These are phyloP conservation scores for Chytridium lagenaria DNA, from an alignment of 371 early-diverging fungal species.

Conservation along the genomic window DNA sequence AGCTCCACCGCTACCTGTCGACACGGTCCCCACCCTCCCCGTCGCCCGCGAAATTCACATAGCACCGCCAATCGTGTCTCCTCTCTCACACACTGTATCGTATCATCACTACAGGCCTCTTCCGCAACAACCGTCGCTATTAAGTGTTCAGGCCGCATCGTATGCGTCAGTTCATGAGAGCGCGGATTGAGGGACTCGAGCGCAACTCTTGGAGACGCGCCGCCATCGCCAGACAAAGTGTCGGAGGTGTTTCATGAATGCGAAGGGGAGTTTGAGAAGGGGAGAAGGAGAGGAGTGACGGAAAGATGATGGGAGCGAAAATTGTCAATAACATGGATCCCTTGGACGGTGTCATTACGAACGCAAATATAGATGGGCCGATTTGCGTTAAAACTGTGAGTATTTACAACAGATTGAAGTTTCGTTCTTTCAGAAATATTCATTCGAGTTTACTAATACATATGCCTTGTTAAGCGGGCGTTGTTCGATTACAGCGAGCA, in stretches of 20 bases:
- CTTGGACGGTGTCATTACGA: background rate
- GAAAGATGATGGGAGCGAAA: too few species aligned
- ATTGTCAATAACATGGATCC: too few species aligned
- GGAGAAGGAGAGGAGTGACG: too few species aligned
- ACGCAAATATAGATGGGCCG: background rate
- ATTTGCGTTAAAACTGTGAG: constrained; percentile 13
- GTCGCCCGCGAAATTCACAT: background rate
- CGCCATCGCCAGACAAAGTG: too few species aligned
- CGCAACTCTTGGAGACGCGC: background rate
- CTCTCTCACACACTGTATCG: constrained; percentile 12
- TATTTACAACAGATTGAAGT: too few species aligned
- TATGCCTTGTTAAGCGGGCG: too few species aligned
- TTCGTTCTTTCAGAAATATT: too few species aligned
- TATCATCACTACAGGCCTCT: too few species aligned
- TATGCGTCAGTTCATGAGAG: background rate
- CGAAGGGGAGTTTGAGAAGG: background rate
- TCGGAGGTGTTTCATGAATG: background rate
- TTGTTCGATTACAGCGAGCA: constrained; percentile 41
- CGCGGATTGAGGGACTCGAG: background rate
- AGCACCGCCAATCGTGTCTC: background rate
- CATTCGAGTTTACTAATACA: too few species aligned
- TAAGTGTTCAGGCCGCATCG: too few species aligned
- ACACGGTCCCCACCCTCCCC: background rate
- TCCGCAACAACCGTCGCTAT: too few species aligned
- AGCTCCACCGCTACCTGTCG: background rate